Base-by-base conservation (phyloP, 306 rosid species). In the Quercus variabilis region DNA sequence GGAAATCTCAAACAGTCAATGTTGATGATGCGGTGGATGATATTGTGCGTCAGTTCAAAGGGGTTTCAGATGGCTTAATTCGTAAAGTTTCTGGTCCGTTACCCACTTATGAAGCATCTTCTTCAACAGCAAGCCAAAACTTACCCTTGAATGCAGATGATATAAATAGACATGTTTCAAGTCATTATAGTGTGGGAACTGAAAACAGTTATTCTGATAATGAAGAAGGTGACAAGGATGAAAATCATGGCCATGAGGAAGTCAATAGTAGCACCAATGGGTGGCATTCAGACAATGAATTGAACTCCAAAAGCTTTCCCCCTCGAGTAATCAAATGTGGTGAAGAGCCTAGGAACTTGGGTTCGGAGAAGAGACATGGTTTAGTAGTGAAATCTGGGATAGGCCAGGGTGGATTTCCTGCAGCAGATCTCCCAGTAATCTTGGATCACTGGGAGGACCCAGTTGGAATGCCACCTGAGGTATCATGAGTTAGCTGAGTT, bases 21-120 rank as follows among this genome's bases (percentile, higher is more conserved):
- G 96, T 93, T 76, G 99, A 96, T 81, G 98, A 89, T 86, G 99
- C 99, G 35, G 85, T 91, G 89, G 99, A 96, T 83, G 98, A 93
- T 83, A 91, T 93, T 82, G 94, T 93, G 76, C 90, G 97, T 59
- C 99, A 96, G 81, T 93, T 96, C 80, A 91, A 89, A 87, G 99
- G 94, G 55, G 98, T 90, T 86, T 96, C 99, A 70, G 99, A 86
- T 86, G 98, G 98, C 76, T 86, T 93, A 75, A 82, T 78, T 86
- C 88, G 91, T 72, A 91, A 91, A 70, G 96, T 93, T 78, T 89
- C 76, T 71, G 93, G 89, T 79, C 78, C 98, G 43, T 26, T 87
- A 15, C 83, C 87, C 64, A 43, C 78, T 70, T 46, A 41, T 69
- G 96, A 88, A 71, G 84, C 87, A 21, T 76, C 84, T 60, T 86